Evolutionary conservation across 345 rosid genomes (phyloP), one percentile per base, ranked within the genome.

Genomic region (Citrus medica): DNA sequence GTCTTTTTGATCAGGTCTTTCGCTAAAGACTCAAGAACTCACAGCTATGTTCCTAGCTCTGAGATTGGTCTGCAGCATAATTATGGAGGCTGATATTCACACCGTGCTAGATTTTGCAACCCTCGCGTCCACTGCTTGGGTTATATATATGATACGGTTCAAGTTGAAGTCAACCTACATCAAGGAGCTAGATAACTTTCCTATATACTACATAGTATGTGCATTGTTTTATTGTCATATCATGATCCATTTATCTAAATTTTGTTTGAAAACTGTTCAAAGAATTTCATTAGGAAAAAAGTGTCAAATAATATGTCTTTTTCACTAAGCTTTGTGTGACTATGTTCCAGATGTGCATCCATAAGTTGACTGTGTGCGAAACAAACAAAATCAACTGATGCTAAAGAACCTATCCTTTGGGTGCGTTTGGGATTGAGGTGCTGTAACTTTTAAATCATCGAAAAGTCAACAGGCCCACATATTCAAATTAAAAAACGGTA

Each of bases 1-100:
- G n/a, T 19, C 6, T 53, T 13, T 17, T 78, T 69, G 5, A 32
- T 32, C 87, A 92, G 98, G 97, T 30, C 92, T 95, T 46, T 95
- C 98, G 8, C 83, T 95, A 8, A 93, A 84, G 88, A 82, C 86
- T 71, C 98, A 95, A 84, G 91, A 88, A 62, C 85, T 92, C 75
- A 95, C 98, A 27, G 94, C 93, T 10, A 9, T 85, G 40, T 95
- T 90, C 84, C 82, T 93, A 27, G 87, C 82, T 10, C 90, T 89
- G 67, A 88, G 98, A 82, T 58, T 92, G 53, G 35, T 69, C 6
- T 86, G 86, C 48, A 90, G 95, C 70, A 46, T 73, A 64, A 37
- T 48, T 60, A 69, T 90, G 75, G 95, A 88, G 79, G 78, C 73
- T 22, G 87, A 95, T 65, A 86, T 90, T 69, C 95, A 93, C 69